Base-by-base conservation (phyloP, 345 rosid species). In the Geranium rotundifolium region DNA sequence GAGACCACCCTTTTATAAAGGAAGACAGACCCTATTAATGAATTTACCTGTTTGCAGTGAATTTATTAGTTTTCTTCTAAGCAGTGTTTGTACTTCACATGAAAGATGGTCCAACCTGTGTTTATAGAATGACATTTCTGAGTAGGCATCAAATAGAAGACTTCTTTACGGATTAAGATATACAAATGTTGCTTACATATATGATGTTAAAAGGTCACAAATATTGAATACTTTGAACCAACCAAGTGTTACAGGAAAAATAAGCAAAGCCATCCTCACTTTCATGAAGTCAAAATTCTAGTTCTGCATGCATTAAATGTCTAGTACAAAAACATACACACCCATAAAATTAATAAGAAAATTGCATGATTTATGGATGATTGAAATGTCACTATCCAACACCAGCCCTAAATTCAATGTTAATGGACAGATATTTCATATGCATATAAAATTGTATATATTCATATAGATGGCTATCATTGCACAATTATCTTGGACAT, bases 1-100 rank as follows among this genome's bases (percentile, higher is more conserved):
- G 27, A 23, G 27, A 23, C 27, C 27, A 2, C 27, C 67, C 59
- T 9, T 56, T 34, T 34, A 34, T 58, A 68, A 64, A 55, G 56
- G 14, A 17, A 46, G 15, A 13, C n/a, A 34, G 37, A 3, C 29
- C 30, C 12, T 8, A 14, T 19, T 6, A 16, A 9, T 20, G 46
- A 34, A 49, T 31, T 67, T 9, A 29, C 15, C 30, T 52, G 55
- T 19, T 19, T 55, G 34, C 54, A 50, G 31, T 52, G 55, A 60
- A 58, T 19, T 59, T 54, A 46, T 29, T 29, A 6, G 63, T 39
- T 60, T 31, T 60, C 16, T 19, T 29, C 50, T 17, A 31, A 29
- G 12, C 63, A 60, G 46, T 14, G 63, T 60, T 34, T 34, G 41
- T 34, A 34, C 41, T 34, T 34, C 6, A 34, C 41, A 34, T 4